Percentiles rank a stretch among this genome's conserved stretches.
Conservation (phyloP, 148 eudicot species). For the Pharnaceum exiguum region DNA sequence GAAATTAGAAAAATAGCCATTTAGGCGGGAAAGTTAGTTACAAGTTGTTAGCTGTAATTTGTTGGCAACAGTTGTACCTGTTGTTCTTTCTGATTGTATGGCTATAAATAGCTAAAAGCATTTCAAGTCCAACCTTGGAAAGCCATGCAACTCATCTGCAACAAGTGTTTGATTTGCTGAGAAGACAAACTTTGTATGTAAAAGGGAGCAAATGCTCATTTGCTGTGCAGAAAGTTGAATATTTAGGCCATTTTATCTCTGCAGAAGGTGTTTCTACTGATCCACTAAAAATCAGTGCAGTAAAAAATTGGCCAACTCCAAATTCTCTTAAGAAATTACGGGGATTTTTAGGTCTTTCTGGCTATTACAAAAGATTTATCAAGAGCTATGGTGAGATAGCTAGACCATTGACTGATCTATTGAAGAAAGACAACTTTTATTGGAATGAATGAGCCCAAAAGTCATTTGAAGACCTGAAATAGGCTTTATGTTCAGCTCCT, state of each 20-base stretch:
- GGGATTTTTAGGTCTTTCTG: conserved; percentile 8
- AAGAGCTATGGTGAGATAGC: not conserved
- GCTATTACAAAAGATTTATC: not conserved
- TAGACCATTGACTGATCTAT: not conserved
- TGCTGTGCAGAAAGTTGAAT: not conserved
- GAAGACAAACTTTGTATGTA: too few relatives aligned
- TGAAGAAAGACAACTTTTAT: conserved; percentile 3
- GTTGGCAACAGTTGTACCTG: too few relatives aligned
- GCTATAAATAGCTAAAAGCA: too few relatives aligned
- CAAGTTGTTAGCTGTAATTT: too few relatives aligned
- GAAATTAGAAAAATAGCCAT: too few relatives aligned
- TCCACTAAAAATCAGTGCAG: not conserved
- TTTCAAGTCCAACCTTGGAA: too few relatives aligned
- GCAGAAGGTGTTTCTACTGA: not conserved
- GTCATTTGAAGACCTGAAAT: not conserved
- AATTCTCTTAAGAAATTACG: not conserved
- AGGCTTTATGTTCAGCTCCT: not conserved
- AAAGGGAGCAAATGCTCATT: conserved; percentile 17
- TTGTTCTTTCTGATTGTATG: too few relatives aligned
- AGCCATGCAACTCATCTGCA: too few relatives aligned
- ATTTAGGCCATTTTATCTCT: conserved; percentile 15
- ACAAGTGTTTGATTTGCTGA: too few relatives aligned
- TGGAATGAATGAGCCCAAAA: not conserved
- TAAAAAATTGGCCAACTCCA: conserved; percentile 10
- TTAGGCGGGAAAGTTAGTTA: too few relatives aligned